Evolutionary conservation across 2,329 filamentous ascomycete genomes (phyloP), one percentile per base, ranked within the genome.

Genomic region (Aspergillus luchuensis): DNA sequence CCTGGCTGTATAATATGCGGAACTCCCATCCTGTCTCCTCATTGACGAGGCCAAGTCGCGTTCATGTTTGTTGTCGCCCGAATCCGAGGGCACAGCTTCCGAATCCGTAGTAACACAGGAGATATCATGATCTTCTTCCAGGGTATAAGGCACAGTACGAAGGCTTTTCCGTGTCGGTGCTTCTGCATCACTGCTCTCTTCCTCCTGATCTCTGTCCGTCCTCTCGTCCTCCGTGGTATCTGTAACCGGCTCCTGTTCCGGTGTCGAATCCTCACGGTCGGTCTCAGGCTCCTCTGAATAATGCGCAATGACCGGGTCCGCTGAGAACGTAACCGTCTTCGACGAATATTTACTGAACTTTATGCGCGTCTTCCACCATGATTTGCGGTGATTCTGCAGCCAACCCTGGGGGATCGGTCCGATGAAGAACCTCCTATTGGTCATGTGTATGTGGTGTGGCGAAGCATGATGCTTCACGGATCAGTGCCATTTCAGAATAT

Each of bases 321-420:
- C 80, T 23, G 79, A 79, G 68, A 87, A 87, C n/a, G 81, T 83
- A 11, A 81, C 78, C 5, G 77, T 70, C 33, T 75, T 70, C 1
- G 81, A 82, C 3, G 79, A 79, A 65, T 82, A 82, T 50, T 81
- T 78, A 55, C 70, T 78, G 41, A 81, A 69, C 30, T 72, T 74
- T 1, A 82, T 61, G 50, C 79, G 73, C 41, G 73, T 69, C 61
- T 78, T 84, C 74, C 87, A 88, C 87, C 87, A 89, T 60, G 84
- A 81, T 67, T 86, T 86, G 56, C 85, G 80, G 71, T 88, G 84
- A 62, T 82, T 84, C 66, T 84, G 85, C 57, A 88, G 79, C 87
- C 87, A 89, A 59, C 84, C 85, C 67, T 86, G 84, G 48, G 87
- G 87, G 38, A 89, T 85, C 38, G 87, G 87, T 0, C 87, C 87